phyloP scores from a whole-genome alignment of 495 filamentous ascomycete species.

The Oidiodendron maius region DNA sequence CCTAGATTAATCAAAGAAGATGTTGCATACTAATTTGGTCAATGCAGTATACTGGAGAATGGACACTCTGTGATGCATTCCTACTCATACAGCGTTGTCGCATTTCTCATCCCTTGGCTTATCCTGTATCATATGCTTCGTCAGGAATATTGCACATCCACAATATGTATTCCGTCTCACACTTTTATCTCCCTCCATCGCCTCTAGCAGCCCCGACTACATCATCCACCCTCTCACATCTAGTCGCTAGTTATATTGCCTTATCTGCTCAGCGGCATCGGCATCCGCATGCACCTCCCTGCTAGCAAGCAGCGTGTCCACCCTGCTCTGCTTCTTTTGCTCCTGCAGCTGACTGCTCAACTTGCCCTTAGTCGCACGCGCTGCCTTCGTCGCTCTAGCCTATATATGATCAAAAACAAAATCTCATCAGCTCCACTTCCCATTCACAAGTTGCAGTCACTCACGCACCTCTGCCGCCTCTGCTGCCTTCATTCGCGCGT shows the following conservation, averaged over 20 bases:
- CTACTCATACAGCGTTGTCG: no score
- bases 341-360: conserved; percentile 55
- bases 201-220: background rate
- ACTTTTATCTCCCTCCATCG: background rate
- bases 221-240: background rate
- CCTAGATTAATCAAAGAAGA: background rate
- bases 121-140: background rate
- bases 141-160: no score
- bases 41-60: background rate
- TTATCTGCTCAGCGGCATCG: conserved; percentile 43
- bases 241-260: conserved; percentile 48
- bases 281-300: conserved; percentile 55
- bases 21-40: background rate
- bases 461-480: conserved; percentile 62
- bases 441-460: conserved; percentile 6
- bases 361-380: conserved; percentile 45
- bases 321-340: conserved; percentile 59
- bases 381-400: conserved; percentile 38
- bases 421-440: background rate
- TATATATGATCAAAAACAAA: conserved; percentile 14
- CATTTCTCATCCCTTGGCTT: no score
- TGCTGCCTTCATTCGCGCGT: conserved; percentile 55
- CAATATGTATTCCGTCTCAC: background rate
- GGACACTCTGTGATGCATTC: no score
- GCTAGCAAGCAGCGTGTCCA: conserved; percentile 49